Percentiles rank a stretch among this genome's conserved stretches.
phyloP scores from a whole-genome alignment of 345 rosid species.

The thale cress (Arabidopsis thaliana) region TAIR10.1 NC_003071.7:14808501-14809000 shows the following conservation, averaged over 20 bases:
- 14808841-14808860: conserved; percentile 77
- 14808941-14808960: conserved; percentile 10
- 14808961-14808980: conserved; percentile 1
- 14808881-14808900: conserved; percentile 74
- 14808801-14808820: conserved; percentile 86
- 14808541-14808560: conserved; percentile 80
- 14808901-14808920: conserved; percentile 86
- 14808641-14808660: conserved; percentile 75
- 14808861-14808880: conserved; percentile 62
- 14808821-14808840: conserved; percentile 65
- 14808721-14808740: conserved; percentile 20
- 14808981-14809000: conserved; percentile 5
- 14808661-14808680: conserved; percentile 85
- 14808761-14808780: conserved; percentile 26
- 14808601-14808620: conserved; percentile 88
- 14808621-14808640: conserved; percentile 88
- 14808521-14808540: conserved; percentile 94
- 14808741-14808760: background rate
- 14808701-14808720: conserved; percentile 54
- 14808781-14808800: conserved; percentile 95
- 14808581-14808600: conserved; percentile 95
- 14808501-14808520: conserved; percentile 94
- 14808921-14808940: conserved; percentile 64
- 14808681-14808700: conserved; percentile 77
- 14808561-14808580: conserved; percentile 94